These are phyloP conservation scores for Apiotrichum mycotoxinovorans DNA, from an alignment of 1,284 basidiomycete genomes.

Conservation along the genomic window DNA sequence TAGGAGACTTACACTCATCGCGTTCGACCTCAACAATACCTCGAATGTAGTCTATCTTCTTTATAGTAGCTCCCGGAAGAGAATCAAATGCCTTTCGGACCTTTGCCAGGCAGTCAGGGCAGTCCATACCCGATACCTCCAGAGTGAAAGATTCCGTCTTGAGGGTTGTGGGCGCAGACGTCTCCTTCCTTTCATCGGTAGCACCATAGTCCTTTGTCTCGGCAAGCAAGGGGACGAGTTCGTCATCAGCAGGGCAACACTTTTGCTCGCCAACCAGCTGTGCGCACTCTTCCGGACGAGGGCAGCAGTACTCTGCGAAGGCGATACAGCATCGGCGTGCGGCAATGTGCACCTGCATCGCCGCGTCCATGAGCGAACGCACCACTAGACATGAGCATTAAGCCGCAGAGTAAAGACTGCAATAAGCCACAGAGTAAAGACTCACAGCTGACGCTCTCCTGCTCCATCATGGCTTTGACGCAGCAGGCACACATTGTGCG, in stretches of 20 bases:
- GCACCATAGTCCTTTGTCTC: neutral
- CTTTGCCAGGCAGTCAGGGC: constrained; percentile 25
- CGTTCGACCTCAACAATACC: constrained; percentile 18
- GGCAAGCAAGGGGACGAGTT: neutral
- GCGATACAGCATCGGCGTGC: constrained; percentile 8
- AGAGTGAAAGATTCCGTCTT: constrained; percentile 1
- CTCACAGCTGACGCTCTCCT: neutral
- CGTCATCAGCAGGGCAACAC: constrained; percentile 3
- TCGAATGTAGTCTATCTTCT: constrained; percentile 16
- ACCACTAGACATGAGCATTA: neutral
- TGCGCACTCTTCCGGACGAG: neutral
- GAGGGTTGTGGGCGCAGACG: neutral
- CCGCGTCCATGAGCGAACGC: constrained; percentile 1
- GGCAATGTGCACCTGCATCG: neutral
- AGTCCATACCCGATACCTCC: constrained; percentile 25
- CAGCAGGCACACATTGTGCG: constrained; percentile 9
- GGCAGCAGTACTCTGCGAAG: constrained; percentile 9
- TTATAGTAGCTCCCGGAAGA: constrained; percentile 14
- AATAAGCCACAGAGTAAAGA: neutral
- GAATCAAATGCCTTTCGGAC: constrained; percentile 14
- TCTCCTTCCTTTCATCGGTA: neutral
- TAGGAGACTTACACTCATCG: neutral
- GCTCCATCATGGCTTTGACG: constrained; percentile 5
- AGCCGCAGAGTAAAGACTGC: neutral
- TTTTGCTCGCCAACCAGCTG: neutral